Conservation (phyloP, 2,329 filamentous ascomycete genomes). For the Sarocladium brachiariae region DNA sequence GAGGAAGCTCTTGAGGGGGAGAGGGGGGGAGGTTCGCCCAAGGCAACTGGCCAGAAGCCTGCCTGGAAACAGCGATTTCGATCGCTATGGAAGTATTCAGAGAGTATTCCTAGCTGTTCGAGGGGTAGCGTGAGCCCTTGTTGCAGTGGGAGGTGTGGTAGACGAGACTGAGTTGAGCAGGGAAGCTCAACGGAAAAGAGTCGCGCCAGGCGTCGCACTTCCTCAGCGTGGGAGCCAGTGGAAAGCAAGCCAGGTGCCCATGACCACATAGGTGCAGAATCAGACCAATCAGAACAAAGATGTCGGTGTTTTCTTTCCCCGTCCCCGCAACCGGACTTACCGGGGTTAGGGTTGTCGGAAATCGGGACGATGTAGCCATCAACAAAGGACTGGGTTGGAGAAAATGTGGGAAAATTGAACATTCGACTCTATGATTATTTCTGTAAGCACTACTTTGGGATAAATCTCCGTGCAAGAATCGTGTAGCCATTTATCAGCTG, state of each 20-base stretch:
- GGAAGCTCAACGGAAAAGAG: constrained; percentile 7
- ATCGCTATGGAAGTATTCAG: not conserved
- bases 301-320: not conserved
- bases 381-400: no score
- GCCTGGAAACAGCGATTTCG: not conserved
- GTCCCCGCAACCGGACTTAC: not conserved
- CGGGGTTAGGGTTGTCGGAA: not conserved
- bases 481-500: no score
- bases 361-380: no score
- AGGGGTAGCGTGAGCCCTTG: not conserved
- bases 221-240: not conserved
- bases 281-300: not conserved
- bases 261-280: constrained; percentile 6
- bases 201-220: constrained; percentile 2
- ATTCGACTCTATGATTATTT: no score
- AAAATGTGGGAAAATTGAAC: no score
- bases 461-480: no score
- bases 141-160: not conserved
- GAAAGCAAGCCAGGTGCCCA: not conserved
- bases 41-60: not conserved
- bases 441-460: no score
- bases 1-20: not conserved
- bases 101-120: not conserved
- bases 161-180: not conserved
- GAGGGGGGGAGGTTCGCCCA: not conserved